Percentiles rank a stretch among this genome's conserved stretches.
These are phyloP conservation scores for Fusarium beomiforme DNA, from an alignment of 2,329 filamentous ascomycete species.

Conservation along the genomic window DNA sequence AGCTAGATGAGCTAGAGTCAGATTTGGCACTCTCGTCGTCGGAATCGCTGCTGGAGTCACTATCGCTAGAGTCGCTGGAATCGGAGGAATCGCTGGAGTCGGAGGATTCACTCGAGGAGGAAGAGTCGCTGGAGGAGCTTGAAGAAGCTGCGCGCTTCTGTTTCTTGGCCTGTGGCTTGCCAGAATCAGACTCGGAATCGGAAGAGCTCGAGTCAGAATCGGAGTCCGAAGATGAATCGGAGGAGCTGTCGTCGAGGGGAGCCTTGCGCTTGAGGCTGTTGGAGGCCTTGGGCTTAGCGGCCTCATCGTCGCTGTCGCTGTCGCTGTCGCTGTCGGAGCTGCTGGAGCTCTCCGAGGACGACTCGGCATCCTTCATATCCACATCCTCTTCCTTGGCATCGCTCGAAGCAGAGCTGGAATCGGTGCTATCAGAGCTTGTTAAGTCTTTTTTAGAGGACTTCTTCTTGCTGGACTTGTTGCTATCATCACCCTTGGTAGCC, in stretches of 20 bases:
- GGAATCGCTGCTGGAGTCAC: slow-evolving; percentile 43
- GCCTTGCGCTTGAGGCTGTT: slow-evolving; percentile 56
- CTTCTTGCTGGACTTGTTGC: slow-evolving; percentile 37
- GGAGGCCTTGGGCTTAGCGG: slow-evolving; percentile 32
- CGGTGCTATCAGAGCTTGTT: slow-evolving; percentile 35
- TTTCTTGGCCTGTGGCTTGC: slow-evolving; percentile 64
- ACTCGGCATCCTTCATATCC: slow-evolving; percentile 59
- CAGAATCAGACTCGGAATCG: slow-evolving; percentile 46
- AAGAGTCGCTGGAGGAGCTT: slow-evolving; percentile 19
- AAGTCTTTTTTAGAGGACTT: slow-evolving; percentile 24
- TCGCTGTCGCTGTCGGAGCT: slow-evolving; percentile 17
- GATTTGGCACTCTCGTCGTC: slow-evolving; percentile 51
- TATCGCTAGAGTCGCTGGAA: slow-evolving; percentile 43
- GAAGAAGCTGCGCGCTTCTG: slow-evolving; percentile 48
- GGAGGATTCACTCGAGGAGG: slow-evolving; percentile 30
- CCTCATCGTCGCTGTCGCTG: slow-evolving; percentile 40
- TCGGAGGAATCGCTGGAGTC: slow-evolving; percentile 44
- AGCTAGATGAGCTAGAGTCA: slow-evolving; percentile 48
- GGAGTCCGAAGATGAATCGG: slow-evolving; percentile 52
- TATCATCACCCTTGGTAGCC: slow-evolving; percentile 34
- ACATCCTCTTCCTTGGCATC: slow-evolving; percentile 53
- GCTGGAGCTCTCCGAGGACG: slow-evolving; percentile 48
- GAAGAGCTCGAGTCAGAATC: slow-evolving; percentile 35
- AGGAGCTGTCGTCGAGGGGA: slow-evolving; percentile 46
- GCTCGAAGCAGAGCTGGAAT: slow-evolving; percentile 40